A percentile compares a stretch with the other conserved stretches of the same genome.
Conservation (phyloP, 2,329 filamentous ascomycete genomes). For the Monosporascus sp. region DNA sequence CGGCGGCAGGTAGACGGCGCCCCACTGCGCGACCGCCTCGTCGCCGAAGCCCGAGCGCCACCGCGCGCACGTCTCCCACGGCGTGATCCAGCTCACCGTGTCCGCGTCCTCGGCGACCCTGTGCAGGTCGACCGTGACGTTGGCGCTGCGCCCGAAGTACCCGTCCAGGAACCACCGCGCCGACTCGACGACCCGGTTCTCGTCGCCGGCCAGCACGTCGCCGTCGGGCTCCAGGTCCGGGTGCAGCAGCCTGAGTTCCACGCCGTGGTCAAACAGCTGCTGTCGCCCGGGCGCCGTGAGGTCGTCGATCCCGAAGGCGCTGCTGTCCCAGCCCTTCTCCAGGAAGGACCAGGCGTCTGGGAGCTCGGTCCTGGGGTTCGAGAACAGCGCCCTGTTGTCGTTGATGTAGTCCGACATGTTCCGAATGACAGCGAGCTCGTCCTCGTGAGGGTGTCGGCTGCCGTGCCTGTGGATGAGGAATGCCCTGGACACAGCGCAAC, state of each 20-base stretch:
- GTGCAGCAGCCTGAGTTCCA: slow-evolving; percentile 10
- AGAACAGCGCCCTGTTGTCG: slow-evolving; percentile 14
- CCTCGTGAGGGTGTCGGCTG: slow-evolving; percentile 13
- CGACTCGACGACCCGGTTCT: slow-evolving; percentile 17
- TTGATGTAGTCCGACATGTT: slow-evolving; percentile 14
- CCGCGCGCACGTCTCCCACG: slow-evolving; percentile 11
- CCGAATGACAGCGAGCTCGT: slow-evolving; percentile 13
- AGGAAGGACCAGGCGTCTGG: slow-evolving; percentile 13
- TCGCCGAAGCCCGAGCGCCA: slow-evolving; percentile 12
- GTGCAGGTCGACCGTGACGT: slow-evolving; percentile 11
- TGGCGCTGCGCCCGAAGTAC: slow-evolving; percentile 13
- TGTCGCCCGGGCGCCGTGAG: slow-evolving; percentile 14
- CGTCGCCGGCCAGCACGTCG: slow-evolving; percentile 13
- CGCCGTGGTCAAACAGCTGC: slow-evolving; percentile 19
- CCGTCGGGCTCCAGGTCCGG: slow-evolving; percentile 9
- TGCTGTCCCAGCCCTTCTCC: slow-evolving; percentile 12
- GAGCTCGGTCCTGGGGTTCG: slow-evolving; percentile 6
- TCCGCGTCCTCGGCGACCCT: slow-evolving; percentile 8
- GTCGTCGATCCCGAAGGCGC: slow-evolving; percentile 9
- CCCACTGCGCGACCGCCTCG: slow-evolving; percentile 7
- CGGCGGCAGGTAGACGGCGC: slow-evolving; percentile 14
- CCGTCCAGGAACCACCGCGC: slow-evolving; percentile 18
- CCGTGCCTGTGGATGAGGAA: slow-evolving; percentile 19
- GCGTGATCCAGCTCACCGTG: slow-evolving; percentile 19
- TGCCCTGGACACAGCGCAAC: slow-evolving; percentile 12